These are phyloP conservation scores for Phytophthora sojae DNA, from an alignment of 352 stramenopile genomes.

Conservation along the genomic window DNA sequence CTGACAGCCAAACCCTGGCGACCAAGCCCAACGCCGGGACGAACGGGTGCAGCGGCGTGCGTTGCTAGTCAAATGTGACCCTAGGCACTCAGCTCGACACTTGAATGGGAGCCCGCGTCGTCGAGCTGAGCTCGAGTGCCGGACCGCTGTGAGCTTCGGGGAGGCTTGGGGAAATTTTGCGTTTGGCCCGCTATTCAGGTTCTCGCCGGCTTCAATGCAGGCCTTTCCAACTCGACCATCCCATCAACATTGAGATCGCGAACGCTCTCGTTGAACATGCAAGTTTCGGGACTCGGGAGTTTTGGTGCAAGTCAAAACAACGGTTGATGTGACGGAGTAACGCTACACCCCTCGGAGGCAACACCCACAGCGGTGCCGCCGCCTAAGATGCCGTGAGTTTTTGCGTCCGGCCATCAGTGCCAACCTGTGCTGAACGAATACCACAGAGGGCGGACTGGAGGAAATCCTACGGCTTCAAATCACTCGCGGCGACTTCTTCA, in stretches of 20 bases:
- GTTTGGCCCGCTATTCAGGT: background rate
- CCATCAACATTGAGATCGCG: background rate
- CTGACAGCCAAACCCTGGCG: conserved; percentile 22
- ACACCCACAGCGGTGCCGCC: background rate
- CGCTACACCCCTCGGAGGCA: conserved; percentile 5
- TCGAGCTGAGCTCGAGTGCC: background rate
- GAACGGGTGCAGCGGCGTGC: conserved; percentile 8
- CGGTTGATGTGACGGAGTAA: background rate
- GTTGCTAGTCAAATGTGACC: background rate
- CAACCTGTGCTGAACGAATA: conserved; percentile 21
- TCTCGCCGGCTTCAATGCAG: background rate
- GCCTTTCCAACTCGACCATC: background rate
- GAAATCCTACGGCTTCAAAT: conserved; percentile 33
- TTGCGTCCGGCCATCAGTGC: background rate
- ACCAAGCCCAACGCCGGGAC: conserved; percentile 17
- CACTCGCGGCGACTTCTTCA: conserved; percentile 7
- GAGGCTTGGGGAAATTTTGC: background rate
- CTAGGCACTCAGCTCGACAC: background rate
- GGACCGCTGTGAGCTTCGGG: background rate
- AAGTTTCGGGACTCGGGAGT: background rate
- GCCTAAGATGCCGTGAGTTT: background rate
- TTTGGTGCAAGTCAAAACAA: background rate
- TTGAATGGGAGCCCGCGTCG: too few species aligned
- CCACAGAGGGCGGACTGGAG: conserved; percentile 15
- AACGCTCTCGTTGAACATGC: background rate